These are phyloP conservation scores for Lithospermum erythrorhizon DNA, from an alignment of 257 asterid species.

Conservation along the genomic window DNA sequence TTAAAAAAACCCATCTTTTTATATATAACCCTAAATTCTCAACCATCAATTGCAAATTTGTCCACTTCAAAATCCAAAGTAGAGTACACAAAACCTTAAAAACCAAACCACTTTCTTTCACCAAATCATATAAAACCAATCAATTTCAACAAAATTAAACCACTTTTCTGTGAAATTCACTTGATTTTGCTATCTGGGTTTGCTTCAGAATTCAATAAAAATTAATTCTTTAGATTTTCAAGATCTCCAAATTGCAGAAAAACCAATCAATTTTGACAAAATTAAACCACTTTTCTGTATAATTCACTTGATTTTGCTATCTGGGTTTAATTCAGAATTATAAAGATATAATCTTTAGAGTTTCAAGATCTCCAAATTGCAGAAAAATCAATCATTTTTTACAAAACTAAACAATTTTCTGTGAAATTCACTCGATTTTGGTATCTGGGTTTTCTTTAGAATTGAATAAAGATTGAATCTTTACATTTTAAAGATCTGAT, in stretches of 20 bases:
- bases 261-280: no score
- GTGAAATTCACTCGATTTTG: background rate
- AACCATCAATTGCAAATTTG: background rate
- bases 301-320: no score
- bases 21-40: background rate
- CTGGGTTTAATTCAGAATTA: no score
- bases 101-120: background rate
- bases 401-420: background rate
- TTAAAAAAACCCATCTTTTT: background rate
- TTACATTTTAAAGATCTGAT: no score
- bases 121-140: background rate
- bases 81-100: slow-evolving; percentile 5
- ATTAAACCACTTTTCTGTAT: background rate
- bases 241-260: no score
- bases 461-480: background rate
- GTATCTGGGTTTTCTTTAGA: slow-evolving; percentile 1
- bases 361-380: no score
- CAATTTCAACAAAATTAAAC: background rate
- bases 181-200: no score
- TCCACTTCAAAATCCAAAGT: background rate
- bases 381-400: no score
- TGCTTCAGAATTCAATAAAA: no score
- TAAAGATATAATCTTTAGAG: no score
- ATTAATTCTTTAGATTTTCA: no score
- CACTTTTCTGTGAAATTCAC: no score